Conservation (phyloP, 495 filamentous ascomycete species). For the Lichenothelia convexa region DNA sequence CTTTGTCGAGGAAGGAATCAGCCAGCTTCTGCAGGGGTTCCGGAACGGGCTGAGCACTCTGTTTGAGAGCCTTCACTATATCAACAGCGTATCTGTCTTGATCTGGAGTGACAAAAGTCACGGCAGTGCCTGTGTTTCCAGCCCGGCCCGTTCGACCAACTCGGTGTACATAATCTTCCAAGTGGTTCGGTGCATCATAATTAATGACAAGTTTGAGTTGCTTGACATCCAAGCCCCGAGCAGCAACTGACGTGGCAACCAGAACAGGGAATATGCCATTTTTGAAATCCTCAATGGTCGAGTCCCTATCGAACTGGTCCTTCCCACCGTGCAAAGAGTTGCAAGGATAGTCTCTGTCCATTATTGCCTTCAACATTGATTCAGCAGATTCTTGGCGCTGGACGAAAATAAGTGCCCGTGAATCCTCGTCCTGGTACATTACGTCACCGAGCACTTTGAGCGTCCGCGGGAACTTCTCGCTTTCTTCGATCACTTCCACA, state of each 20-base stretch:
- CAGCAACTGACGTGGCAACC: constrained; percentile 90
- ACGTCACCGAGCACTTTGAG: constrained; percentile 76
- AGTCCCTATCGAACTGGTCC: constrained; percentile 88
- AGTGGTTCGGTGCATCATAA: constrained; percentile 88
- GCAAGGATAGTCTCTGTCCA: constrained; percentile 81
- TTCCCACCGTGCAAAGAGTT: constrained; percentile 95
- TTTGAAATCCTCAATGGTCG: constrained; percentile 90
- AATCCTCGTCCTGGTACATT: constrained; percentile 75
- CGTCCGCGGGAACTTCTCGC: constrained; percentile 67
- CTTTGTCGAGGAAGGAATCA: constrained; percentile 62
- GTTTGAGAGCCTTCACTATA: constrained; percentile 82
- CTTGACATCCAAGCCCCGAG: constrained; percentile 89
- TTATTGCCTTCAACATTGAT: constrained; percentile 57
- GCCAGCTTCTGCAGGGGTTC: constrained; percentile 47
- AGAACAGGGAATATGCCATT: constrained; percentile 74
- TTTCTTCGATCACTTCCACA: constrained; percentile 71
- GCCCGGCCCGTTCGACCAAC: constrained; percentile 88
- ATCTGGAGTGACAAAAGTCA: constrained; percentile 82
- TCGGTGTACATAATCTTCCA: constrained; percentile 96
- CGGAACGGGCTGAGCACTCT: constrained; percentile 70
- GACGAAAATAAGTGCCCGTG: constrained; percentile 78
- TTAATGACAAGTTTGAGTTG: constrained; percentile 94
- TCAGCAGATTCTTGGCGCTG: constrained; percentile 92
- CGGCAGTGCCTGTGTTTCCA: constrained; percentile 83
- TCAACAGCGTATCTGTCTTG: constrained; percentile 81